A percentile compares a stretch with the other conserved stretches of the same genome.
These are phyloP conservation scores for Cercospora nicotianae DNA, from an alignment of 2,329 filamentous ascomycete species.

Conservation along the genomic window DNA sequence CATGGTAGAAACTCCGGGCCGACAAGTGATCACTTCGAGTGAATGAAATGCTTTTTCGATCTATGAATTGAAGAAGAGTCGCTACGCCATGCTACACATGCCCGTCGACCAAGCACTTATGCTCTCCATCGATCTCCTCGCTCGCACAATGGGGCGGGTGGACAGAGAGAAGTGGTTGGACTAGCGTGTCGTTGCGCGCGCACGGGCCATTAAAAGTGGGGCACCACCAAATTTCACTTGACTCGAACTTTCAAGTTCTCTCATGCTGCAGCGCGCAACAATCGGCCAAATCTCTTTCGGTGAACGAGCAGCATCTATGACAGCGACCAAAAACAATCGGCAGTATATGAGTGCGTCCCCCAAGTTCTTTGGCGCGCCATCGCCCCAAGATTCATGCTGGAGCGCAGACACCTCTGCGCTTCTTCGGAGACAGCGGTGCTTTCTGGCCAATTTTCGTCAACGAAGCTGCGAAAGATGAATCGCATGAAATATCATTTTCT, in stretches of 20 bases:
- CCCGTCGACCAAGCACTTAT: too few species aligned
- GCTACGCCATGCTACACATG: too few species aligned
- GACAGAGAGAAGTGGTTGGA: background rate
- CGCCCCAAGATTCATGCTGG: background rate
- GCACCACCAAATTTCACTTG: background rate
- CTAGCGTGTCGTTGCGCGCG: background rate
- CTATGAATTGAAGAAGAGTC: too few species aligned
- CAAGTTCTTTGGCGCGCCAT: background rate
- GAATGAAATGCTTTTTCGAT: too few species aligned
- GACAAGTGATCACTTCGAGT: too few species aligned
- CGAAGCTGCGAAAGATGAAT: background rate
- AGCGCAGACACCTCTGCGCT: background rate
- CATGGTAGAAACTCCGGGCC: too few species aligned
- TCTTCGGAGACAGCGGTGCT: background rate
- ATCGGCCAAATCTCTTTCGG: background rate
- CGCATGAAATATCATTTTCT: background rate
- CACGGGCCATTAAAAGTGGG: background rate
- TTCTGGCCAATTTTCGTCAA: background rate
- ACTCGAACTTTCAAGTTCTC: background rate
- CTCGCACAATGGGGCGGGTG: background rate
- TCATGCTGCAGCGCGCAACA: background rate
- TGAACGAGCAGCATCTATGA: background rate
- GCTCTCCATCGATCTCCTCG: background rate
- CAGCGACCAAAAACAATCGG: background rate
- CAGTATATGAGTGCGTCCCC: background rate